These are phyloP conservation scores for Echites panduratus DNA, from an alignment of 257 asterid species.

Conservation along the genomic window DNA sequence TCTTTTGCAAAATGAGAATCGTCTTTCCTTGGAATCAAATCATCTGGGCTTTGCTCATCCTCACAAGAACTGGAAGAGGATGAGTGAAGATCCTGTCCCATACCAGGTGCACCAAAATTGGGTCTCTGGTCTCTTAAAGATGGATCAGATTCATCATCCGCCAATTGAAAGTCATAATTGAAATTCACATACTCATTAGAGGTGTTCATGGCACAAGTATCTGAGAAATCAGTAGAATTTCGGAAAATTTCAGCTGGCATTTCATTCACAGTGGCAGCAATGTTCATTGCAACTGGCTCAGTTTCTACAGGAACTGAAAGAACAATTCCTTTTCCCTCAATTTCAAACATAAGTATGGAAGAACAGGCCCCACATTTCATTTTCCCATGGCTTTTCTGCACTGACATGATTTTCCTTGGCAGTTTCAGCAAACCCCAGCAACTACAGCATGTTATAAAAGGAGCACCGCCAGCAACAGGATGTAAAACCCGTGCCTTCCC, in stretches of 20 bases:
- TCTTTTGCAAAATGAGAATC: constrained; percentile 28
- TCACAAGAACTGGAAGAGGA: constrained; percentile 46
- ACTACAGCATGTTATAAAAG: constrained; percentile 69
- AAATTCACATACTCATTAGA: constrained; percentile 41
- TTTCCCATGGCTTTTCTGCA: constrained; percentile 39
- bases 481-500: constrained; percentile 32
- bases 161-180: constrained; percentile 20
- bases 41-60: constrained; percentile 41
- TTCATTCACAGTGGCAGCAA: constrained; percentile 41
- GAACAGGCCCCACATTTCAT: constrained; percentile 89
- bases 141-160: constrained; percentile 26
- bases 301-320: constrained; percentile 43
- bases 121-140: constrained; percentile 37
- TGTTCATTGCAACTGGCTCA: constrained; percentile 42
- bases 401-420: constrained; percentile 41
- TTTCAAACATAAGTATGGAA: constrained; percentile 54
- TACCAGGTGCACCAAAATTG: constrained; percentile 36
- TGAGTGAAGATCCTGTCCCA: constrained; percentile 40
- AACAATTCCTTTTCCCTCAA: constrained; percentile 42
- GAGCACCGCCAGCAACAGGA: constrained; percentile 91
- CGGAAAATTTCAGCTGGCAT: constrained; percentile 42
- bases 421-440: constrained; percentile 78
- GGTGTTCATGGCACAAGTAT: constrained; percentile 27
- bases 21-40: constrained; percentile 24
- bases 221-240: constrained; percentile 37